Percentiles rank a stretch among this genome's conserved stretches.
These are phyloP conservation scores for Cyberlindnera lachancei DNA, from an alignment of 805 yeast species.

Conservation along the genomic window DNA sequence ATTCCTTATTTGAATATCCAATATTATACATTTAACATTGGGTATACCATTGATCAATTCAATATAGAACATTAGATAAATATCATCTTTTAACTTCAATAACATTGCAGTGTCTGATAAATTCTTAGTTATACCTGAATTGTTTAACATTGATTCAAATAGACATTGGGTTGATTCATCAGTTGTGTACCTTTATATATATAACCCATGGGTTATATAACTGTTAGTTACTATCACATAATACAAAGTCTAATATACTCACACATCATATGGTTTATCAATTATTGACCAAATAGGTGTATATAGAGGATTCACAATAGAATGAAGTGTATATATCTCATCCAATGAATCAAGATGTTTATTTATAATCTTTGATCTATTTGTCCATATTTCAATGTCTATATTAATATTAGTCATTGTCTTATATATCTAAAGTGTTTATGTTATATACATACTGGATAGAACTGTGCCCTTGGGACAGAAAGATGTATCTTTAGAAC, in stretches of 20 bases:
- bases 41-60: constrained; percentile 7
- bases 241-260: constrained; percentile 3
- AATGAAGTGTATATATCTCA: constrained; percentile 6
- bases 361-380: constrained; percentile 20
- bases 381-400: constrained; percentile 22
- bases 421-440: no score
- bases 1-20: constrained; percentile 11
- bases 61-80: constrained; percentile 16
- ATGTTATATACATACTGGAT: no score
- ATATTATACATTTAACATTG: constrained; percentile 14
- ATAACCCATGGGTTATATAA: no score
- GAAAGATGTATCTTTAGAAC: no score
- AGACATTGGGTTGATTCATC: constrained; percentile 6
- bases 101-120: constrained; percentile 12
- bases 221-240: neutral
- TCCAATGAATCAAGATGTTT: constrained; percentile 10
- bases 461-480: no score
- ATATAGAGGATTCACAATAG: constrained; percentile 13
- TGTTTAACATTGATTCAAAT: constrained; percentile 13
- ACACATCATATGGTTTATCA: constrained; percentile 23
- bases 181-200: constrained; percentile 12
- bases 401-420: constrained; percentile 1
- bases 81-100: constrained; percentile 5
- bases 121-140: constrained; percentile 8
- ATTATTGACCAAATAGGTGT: constrained; percentile 23